A percentile compares a stretch with the other conserved stretches of the same genome.
Conservation (phyloP, 371 early-diverging fungal genomes). For the Haplosporangium sp. region DNA sequence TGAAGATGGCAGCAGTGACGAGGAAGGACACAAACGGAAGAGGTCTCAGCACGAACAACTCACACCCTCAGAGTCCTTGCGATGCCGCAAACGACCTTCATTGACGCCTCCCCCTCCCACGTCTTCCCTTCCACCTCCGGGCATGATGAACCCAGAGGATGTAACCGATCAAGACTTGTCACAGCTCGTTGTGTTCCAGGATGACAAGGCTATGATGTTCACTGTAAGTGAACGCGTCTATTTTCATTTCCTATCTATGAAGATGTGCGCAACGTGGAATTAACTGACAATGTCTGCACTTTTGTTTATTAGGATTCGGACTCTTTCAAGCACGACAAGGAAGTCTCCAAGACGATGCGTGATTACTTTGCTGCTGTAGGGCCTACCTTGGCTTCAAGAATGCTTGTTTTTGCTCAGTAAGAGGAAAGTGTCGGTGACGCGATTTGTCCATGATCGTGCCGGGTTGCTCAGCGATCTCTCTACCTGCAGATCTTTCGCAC, state of each 20-base stretch:
- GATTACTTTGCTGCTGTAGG: constrained; percentile 55
- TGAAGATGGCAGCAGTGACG: constrained; percentile 15
- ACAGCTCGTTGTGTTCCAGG: constrained; percentile 39
- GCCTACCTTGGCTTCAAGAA: constrained; percentile 35
- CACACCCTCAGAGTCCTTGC: constrained; percentile 17
- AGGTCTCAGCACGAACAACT: constrained; percentile 20
- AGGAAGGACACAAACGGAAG: constrained; percentile 35
- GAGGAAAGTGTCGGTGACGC: no score
- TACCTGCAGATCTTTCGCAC: no score
- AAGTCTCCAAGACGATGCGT: constrained; percentile 24
- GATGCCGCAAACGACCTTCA: constrained; percentile 41
- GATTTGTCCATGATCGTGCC: no score
- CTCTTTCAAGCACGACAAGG: constrained; percentile 19
- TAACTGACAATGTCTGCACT: no score
- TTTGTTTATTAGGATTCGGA: constrained; percentile 23
- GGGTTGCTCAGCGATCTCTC: no score
- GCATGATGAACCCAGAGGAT: constrained; percentile 56
- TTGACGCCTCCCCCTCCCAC: constrained; percentile 21
- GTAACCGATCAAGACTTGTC: constrained; percentile 46
- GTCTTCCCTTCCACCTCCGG: constrained; percentile 40
- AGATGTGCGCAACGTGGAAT: no score
- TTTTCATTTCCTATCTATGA: background rate
- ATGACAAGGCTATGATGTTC: constrained; percentile 38
- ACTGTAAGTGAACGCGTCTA: constrained; percentile 16
- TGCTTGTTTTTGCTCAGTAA: constrained; percentile 42